Evolutionary conservation across 331 rosid genomes (phyloP).

Genomic region (Malus hybrid): DNA sequence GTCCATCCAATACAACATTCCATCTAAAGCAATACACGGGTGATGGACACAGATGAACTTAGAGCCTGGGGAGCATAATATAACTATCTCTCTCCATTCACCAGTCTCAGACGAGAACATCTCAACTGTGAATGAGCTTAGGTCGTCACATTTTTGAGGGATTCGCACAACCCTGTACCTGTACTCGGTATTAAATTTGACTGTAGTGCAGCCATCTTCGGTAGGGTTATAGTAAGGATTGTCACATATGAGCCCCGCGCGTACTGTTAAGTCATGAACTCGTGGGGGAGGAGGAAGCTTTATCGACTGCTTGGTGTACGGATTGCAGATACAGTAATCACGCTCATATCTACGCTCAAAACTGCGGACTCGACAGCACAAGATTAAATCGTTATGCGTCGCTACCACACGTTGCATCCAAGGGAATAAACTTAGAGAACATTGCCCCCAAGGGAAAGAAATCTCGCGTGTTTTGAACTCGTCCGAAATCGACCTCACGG

Average conservation of each 20-base stretch:
- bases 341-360: background rate
- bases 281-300: background rate
- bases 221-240: background rate
- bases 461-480: background rate
- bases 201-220: background rate
- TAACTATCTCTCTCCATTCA: background rate
- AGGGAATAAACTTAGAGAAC: background rate
- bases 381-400: background rate
- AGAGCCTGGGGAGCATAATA: background rate
- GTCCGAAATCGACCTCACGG: background rate
- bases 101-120: background rate
- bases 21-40: background rate
- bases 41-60: background rate
- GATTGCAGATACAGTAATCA: background rate
- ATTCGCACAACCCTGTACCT: background rate
- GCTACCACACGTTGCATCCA: background rate
- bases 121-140: background rate
- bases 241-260: background rate
- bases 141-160: background rate
- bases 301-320: background rate
- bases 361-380: background rate
- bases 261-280: background rate
- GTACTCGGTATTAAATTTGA: background rate
- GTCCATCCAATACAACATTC: background rate
- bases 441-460: too few species aligned